A percentile compares a stretch with the other conserved stretches of the same genome.
Evolutionary conservation across 192 early-diverging fungal genomes (phyloP).

Genomic region (Entomortierella chlamydospora): DNA sequence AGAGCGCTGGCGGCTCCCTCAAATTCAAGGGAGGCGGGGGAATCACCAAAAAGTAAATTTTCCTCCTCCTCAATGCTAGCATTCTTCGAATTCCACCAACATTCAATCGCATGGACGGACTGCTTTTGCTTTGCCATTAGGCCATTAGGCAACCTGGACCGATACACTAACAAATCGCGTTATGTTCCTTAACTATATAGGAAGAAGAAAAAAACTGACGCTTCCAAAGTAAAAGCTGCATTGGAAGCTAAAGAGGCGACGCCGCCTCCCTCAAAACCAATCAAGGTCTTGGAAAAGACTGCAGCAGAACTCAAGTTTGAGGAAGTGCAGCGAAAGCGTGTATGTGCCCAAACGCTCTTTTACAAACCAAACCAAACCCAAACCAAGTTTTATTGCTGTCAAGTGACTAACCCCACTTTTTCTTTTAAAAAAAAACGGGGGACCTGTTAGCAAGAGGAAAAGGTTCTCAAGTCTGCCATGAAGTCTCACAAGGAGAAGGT

Average conservation of each 20-base stretch:
- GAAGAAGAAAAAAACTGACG: constrained; percentile 65
- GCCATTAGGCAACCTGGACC: too few relatives aligned
- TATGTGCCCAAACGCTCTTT: too few relatives aligned
- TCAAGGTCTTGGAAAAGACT: constrained; percentile 66
- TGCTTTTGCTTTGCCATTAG: too few relatives aligned
- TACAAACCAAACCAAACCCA: too few relatives aligned
- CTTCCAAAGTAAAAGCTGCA: constrained; percentile 44
- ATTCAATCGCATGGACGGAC: too few relatives aligned
- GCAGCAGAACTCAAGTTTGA: constrained; percentile 79
- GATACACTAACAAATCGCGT: too few relatives aligned
- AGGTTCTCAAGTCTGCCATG: constrained; percentile 70
- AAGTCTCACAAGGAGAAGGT: constrained; percentile 84
- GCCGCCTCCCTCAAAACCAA: constrained; percentile 22
- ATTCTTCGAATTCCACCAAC: not conserved
- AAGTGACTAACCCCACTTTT: not conserved
- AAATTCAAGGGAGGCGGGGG: constrained; percentile 70
- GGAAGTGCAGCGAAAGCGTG: constrained; percentile 71
- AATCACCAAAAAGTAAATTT: constrained; percentile 61
- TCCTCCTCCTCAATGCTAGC: not conserved
- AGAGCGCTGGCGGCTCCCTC: constrained; percentile 65
- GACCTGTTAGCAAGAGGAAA: constrained; percentile 70
- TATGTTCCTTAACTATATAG: constrained; percentile 29
- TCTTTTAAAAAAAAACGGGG: not conserved
- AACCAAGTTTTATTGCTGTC: not conserved
- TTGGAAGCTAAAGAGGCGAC: constrained; percentile 33